phyloP scores from a whole-genome alignment of 306 rosid species.

The Macrotyloma uniflorum region DNA sequence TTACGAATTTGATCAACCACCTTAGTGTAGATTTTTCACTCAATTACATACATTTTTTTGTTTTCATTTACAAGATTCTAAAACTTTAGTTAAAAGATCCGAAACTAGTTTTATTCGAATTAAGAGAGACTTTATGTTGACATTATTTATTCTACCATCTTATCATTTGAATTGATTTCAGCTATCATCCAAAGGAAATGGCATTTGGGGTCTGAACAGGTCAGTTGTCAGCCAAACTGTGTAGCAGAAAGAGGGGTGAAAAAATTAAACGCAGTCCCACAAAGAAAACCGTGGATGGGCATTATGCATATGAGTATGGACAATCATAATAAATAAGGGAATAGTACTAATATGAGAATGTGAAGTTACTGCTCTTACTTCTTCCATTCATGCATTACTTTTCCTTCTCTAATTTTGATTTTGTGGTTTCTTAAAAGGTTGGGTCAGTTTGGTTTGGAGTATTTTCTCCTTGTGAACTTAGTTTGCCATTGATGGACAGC shows the following conservation, averaged over 20 bases:
- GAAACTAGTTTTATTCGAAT: too few species aligned
- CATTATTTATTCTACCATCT: background rate
- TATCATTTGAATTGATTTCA: background rate
- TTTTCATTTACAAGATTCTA: too few species aligned
- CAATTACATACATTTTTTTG: too few species aligned
- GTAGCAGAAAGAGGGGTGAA: background rate
- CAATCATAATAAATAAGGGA: background rate
- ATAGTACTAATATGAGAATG: background rate
- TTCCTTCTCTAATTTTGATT: constrained; percentile 12
- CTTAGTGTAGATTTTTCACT: too few species aligned
- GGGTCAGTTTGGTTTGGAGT: background rate
- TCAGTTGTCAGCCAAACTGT: background rate
- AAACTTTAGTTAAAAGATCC: too few species aligned
- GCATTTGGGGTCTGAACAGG: background rate
- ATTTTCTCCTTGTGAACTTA: background rate
- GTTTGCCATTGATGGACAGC: constrained; percentile 28
- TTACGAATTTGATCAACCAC: too few species aligned
- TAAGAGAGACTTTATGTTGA: too few species aligned
- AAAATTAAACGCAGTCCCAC: background rate
- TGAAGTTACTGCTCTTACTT: background rate
- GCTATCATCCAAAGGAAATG: background rate
- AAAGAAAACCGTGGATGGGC: background rate
- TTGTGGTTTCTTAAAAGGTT: background rate
- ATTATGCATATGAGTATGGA: background rate
- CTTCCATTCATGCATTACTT: background rate